Evolutionary conservation across 169 alveolate species (phyloP), one percentile per base, ranked within the genome.

Genomic region (Theileria sp.): DNA sequence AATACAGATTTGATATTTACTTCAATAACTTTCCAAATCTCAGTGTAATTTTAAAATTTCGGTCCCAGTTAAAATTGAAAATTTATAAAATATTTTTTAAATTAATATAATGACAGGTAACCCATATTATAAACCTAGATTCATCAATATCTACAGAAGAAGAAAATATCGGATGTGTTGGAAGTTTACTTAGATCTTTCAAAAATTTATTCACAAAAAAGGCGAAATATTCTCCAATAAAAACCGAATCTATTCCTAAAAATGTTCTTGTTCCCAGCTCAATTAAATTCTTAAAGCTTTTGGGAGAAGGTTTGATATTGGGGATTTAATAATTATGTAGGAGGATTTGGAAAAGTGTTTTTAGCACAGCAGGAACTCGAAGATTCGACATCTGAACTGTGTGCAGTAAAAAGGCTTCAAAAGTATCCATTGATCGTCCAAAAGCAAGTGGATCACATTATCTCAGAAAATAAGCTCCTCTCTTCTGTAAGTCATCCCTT

Each of bases 291-390:
- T 50, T 77, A 0, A 79, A 80, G 19, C 49, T 82, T 21, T 81
- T 83, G 19, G 89, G 89, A 62, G 70, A 81, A 9, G 89, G 89
- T 83, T 44, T 21, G 88, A 21, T 17, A 36, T 21, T 67, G 19
- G 17, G 7, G 17, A 7, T 38, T 9, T n/a, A 64, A 64, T 28
- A n/a, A 6, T 23, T 13, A 71, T 69, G 15, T 62, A 89, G 98
- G 99, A 12, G 93, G 98, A 21, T 97, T 96, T 80, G 99, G 99
- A 10, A 75, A 98, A 88, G 99, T 97, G 3, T 92, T 93, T 67
- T 88, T 97, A 44, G 97, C 98, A 58, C 92, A 77, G 25, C 87
- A 89, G 61, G 87, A 87, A 54, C 75, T 83, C 28, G 90, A 79
- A 30, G 88, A 86, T 23, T 78, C 68, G 13, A 77, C 87, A 10